phyloP scores from a whole-genome alignment of 2,329 filamentous ascomycete genomes.

The Talaromyces sp. region DNA sequence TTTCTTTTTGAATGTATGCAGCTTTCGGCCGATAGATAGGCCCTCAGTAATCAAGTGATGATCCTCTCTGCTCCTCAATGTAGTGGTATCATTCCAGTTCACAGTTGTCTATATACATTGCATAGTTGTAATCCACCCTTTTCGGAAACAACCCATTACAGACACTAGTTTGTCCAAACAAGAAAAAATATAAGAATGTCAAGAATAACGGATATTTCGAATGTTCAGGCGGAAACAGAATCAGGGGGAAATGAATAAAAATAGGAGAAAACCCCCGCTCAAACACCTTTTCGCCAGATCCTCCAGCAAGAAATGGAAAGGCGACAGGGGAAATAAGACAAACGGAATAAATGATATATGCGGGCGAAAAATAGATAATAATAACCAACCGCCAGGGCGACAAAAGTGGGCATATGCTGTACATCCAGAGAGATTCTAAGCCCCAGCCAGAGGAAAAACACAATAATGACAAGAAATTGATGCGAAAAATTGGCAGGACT shows the following conservation, averaged over 20 bases:
- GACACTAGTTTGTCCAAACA: background rate
- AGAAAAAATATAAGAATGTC: background rate
- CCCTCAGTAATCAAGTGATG: background rate
- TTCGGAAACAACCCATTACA: background rate
- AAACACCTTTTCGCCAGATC: background rate
- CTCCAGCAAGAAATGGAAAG: background rate
- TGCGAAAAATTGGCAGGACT: background rate
- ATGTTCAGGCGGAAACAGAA: background rate
- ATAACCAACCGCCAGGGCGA: conserved; percentile 16
- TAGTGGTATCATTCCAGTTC: background rate
- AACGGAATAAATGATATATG: conserved; percentile 9
- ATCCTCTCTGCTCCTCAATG: background rate
- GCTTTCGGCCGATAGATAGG: background rate
- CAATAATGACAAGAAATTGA: conserved; percentile 9
- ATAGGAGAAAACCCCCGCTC: background rate
- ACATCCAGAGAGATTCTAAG: conserved; percentile 16
- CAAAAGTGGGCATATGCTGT: conserved; percentile 15
- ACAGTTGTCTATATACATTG: conserved; percentile 6
- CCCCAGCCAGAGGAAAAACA: conserved; percentile 2
- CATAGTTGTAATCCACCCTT: background rate
- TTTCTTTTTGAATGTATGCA: no score
- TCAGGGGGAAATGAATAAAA: background rate
- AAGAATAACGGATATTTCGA: background rate
- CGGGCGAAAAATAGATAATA: conserved; percentile 4
- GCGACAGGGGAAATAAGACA: background rate